A percentile compares a stretch with the other conserved stretches of the same genome.
phyloP scores from a whole-genome alignment of 1,284 basidiomycete genomes.

The Hymenochaete sp. region DNA sequence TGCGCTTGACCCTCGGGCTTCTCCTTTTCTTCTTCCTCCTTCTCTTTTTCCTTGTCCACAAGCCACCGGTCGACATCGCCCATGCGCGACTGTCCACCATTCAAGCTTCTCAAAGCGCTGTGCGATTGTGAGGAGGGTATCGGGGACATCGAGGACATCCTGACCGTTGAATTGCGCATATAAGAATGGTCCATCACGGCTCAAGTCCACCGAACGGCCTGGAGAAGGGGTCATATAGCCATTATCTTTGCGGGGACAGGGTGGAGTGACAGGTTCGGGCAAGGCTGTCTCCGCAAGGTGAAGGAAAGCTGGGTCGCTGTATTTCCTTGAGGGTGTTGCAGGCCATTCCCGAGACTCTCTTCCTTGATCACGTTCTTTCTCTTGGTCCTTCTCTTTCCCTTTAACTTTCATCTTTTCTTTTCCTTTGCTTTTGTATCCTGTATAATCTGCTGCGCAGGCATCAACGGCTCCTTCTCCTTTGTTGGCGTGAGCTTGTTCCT shows the following conservation, averaged over 20 bases:
- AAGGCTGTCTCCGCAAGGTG: slow-evolving; percentile 33
- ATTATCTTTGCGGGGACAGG: slow-evolving; percentile 35
- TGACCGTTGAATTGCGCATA: slow-evolving; percentile 66
- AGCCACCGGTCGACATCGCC: slow-evolving; percentile 76
- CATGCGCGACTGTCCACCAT: slow-evolving; percentile 78
- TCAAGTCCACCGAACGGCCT: slow-evolving; percentile 29
- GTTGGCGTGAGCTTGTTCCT: slow-evolving; percentile 69
- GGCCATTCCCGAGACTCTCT: slow-evolving; percentile 49
- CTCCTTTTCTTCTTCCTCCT: slow-evolving; percentile 19
- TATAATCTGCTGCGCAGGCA: slow-evolving; percentile 72
- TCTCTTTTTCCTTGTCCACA: slow-evolving; percentile 40
- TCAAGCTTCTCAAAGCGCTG: slow-evolving; percentile 78
- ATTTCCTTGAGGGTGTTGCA: slow-evolving; percentile 39
- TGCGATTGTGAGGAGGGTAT: slow-evolving; percentile 59
- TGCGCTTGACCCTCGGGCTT: too few species aligned
- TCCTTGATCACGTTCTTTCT: slow-evolving; percentile 38
- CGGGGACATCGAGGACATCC: slow-evolving; percentile 61
- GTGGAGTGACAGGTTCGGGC: slow-evolving; percentile 38
- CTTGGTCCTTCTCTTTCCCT: slow-evolving; percentile 39
- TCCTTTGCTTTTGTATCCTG: slow-evolving; percentile 60
- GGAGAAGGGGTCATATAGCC: slow-evolving; percentile 34
- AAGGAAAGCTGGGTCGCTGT: slow-evolving; percentile 45
- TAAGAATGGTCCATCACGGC: slow-evolving; percentile 51
- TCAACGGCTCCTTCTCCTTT: slow-evolving; percentile 53
- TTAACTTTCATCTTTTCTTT: slow-evolving; percentile 45